A percentile compares a stretch with the other conserved stretches of the same genome.
Evolutionary conservation across 2,329 filamentous ascomycete genomes (phyloP).

Genomic region (Coniella vitis): DNA sequence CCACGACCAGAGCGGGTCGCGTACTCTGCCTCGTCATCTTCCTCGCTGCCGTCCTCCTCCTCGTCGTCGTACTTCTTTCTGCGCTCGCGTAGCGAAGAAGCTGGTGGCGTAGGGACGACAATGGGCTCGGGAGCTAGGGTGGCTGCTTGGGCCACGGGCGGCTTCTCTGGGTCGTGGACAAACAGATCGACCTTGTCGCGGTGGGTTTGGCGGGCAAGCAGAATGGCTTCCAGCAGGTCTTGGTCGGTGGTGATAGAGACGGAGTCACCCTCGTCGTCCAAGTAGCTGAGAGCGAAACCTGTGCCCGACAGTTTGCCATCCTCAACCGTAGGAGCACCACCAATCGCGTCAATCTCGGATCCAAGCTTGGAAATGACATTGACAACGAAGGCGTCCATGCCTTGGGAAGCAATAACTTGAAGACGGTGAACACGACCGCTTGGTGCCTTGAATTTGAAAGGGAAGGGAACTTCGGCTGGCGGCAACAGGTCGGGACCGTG

Average conservation of each 20-base stretch:
- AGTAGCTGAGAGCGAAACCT: constrained; percentile 89
- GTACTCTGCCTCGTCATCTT: constrained; percentile 33
- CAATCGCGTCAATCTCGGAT: constrained; percentile 72
- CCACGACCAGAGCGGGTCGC: constrained; percentile 31
- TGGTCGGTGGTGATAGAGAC: constrained; percentile 96
- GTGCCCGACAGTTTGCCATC: constrained; percentile 69
- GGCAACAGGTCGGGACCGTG: constrained; percentile 50
- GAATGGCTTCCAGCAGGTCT: constrained; percentile 84
- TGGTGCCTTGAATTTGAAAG: constrained; percentile 99
- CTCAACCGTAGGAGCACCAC: constrained; percentile 70
- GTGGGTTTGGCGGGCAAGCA: constrained; percentile 67
- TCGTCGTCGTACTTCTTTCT: constrained; percentile 38
- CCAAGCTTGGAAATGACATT: constrained; percentile 82
- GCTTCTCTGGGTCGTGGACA: constrained; percentile 85
- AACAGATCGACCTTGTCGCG: constrained; percentile 96
- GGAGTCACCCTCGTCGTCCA: constrained; percentile 94
- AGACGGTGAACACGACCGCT: constrained; percentile 89
- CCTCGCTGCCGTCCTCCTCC: constrained; percentile 45
- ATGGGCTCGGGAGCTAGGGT: constrained; percentile 34
- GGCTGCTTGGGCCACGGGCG: constrained; percentile 63
- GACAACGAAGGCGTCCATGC: constrained; percentile 70
- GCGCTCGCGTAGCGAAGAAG: constrained; percentile 46
- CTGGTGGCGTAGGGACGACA: constrained; percentile 37
- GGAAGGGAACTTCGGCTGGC: constrained; percentile 71
- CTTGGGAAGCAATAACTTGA: constrained; percentile 74